Percentiles rank a stretch among this genome's conserved stretches.
These are phyloP conservation scores for Neurospora sp. DNA, from an alignment of 495 filamentous ascomycete genomes.

Conservation along the genomic window DNA sequence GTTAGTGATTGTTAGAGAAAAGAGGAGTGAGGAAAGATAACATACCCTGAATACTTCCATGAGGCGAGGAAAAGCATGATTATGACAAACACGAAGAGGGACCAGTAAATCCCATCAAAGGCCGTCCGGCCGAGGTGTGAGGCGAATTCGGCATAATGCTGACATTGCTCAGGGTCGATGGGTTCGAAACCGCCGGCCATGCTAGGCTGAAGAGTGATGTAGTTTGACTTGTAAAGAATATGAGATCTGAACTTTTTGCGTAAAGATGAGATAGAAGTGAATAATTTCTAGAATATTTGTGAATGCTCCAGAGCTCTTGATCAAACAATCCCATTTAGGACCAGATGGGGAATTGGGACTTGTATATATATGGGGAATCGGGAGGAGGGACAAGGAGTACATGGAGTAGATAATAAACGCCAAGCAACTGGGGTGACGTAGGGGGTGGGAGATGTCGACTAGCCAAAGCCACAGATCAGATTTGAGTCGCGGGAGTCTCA, in stretches of 20 bases:
- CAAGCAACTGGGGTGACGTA: slow-evolving; percentile 8
- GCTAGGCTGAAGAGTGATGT: not conserved
- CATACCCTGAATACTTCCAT: slow-evolving; percentile 33
- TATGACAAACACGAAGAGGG: slow-evolving; percentile 31
- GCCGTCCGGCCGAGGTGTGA: slow-evolving; percentile 24
- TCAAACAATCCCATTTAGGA: not conserved
- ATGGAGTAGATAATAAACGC: not conserved
- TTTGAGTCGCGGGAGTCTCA: slow-evolving; percentile 9
- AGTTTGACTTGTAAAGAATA: not conserved
- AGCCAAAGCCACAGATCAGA: slow-evolving; percentile 2
- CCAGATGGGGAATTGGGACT: not conserved
- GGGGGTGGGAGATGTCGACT: not conserved
- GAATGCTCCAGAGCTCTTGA: not conserved
- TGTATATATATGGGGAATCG: not conserved
- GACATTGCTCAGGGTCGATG: slow-evolving; percentile 25
- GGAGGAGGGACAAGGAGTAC: not conserved
- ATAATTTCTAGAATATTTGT: not conserved
- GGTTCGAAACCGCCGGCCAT: slow-evolving; percentile 29
- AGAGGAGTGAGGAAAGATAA: not conserved
- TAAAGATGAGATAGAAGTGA: not conserved
- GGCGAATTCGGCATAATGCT: slow-evolving; percentile 37
- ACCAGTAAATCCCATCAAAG: slow-evolving; percentile 40
- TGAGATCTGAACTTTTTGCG: not conserved
- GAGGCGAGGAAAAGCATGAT: slow-evolving; percentile 28
- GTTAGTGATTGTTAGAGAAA: not conserved